phyloP scores from a whole-genome alignment of 2,329 filamentous ascomycete species.

The Claviceps capensis region DNA sequence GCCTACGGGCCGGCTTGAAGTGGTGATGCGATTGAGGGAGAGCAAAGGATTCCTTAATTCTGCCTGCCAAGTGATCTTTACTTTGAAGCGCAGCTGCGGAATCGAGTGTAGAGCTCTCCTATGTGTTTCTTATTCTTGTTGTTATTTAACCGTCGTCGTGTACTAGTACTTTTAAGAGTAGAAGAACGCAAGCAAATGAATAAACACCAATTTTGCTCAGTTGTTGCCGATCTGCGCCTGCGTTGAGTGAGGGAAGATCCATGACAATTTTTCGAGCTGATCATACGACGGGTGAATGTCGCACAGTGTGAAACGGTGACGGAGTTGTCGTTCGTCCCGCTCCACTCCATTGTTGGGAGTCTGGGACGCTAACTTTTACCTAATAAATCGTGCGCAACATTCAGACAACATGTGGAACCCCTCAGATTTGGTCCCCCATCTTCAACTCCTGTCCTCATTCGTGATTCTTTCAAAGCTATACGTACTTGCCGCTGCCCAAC shows the following conservation, averaged over 20 bases:
- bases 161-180: no score
- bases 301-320: neutral
- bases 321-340: neutral
- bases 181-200: no score
- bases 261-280: no score
- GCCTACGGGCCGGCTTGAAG: slow-evolving; percentile 4
- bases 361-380: no score
- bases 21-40: neutral
- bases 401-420: neutral
- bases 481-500: neutral
- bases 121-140: neutral
- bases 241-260: neutral
- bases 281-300: neutral
- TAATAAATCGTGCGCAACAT: neutral
- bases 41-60: neutral
- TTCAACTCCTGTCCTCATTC: neutral
- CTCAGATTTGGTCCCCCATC: neutral
- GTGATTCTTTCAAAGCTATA: neutral
- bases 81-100: neutral
- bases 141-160: neutral
- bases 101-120: neutral
- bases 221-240: neutral
- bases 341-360: neutral
- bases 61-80: neutral
- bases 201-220: no score